These are phyloP conservation scores for Leccinellum rugosiceps DNA, from an alignment of 768 basidiomycete species.

Conservation along the genomic window DNA sequence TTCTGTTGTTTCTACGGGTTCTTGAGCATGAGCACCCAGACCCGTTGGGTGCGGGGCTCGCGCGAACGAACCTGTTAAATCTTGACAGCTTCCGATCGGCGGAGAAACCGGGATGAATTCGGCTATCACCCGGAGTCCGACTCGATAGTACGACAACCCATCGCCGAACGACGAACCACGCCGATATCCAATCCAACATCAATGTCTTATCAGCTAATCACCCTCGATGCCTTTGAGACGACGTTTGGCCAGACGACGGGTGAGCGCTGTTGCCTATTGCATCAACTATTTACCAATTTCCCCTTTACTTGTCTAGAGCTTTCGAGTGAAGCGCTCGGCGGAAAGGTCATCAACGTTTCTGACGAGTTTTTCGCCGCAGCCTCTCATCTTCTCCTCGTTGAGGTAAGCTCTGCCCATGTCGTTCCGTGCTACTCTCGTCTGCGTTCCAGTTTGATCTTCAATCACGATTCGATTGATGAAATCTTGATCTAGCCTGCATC, in stretches of 20 bases:
- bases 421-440: not conserved
- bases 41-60: not conserved
- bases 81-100: not conserved
- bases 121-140: not conserved
- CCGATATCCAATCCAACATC: not conserved
- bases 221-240: constrained; percentile 45
- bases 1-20: not conserved
- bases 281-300: not conserved
- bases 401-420: constrained; percentile 43
- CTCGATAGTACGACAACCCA: too few relatives aligned
- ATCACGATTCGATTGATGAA: not conserved
- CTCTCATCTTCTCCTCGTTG: constrained; percentile 74
- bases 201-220: constrained; percentile 43
- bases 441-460: not conserved
- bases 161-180: too few relatives aligned
- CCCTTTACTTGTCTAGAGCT: constrained; percentile 54
- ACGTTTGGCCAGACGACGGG: constrained; percentile 52
- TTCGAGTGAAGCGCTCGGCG: constrained; percentile 83
- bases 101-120: not conserved
- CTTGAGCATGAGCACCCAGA: not conserved
- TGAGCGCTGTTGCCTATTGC: constrained; percentile 19
- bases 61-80: not conserved
- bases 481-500: constrained; percentile 61
- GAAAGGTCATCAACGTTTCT: constrained; percentile 67
- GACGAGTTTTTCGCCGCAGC: constrained; percentile 97